These are phyloP conservation scores for Colletotrichum viniferum DNA, from an alignment of 2,329 filamentous ascomycete species.

Conservation along the genomic window DNA sequence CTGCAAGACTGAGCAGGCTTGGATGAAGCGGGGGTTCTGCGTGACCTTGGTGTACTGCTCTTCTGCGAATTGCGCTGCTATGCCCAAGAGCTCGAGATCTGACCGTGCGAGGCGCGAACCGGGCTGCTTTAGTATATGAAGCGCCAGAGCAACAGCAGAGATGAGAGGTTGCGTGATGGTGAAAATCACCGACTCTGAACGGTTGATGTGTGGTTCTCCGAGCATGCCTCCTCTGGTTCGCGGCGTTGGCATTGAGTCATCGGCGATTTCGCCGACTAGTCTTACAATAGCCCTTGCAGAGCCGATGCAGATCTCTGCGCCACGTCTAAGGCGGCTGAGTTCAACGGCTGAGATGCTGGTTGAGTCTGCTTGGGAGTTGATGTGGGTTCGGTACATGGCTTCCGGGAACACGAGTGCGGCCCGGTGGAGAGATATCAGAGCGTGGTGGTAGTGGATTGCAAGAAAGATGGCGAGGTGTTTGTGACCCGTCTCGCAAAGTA, in stretches of 20 bases:
- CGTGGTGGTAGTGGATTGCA: constrained; percentile 4
- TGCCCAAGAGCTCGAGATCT: constrained; percentile 23
- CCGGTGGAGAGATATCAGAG: constrained; percentile 23
- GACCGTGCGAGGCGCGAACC: constrained; percentile 22
- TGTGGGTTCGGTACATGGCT: constrained; percentile 17
- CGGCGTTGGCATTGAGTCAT: not conserved
- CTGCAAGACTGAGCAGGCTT: constrained; percentile 3
- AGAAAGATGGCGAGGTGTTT: constrained; percentile 10
- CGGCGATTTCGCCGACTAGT: constrained; percentile 1
- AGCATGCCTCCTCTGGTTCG: not conserved
- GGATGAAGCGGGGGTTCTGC: constrained; percentile 12
- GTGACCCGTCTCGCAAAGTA: not conserved
- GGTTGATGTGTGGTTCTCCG: not conserved
- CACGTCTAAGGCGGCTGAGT: not conserved
- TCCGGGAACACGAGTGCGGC: constrained; percentile 22
- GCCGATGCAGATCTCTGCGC: constrained; percentile 1
- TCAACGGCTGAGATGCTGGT: not conserved
- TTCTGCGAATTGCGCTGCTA: constrained; percentile 23
- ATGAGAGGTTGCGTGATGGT: constrained; percentile 21
- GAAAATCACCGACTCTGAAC: not conserved
- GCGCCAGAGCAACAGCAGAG: constrained; percentile 22
- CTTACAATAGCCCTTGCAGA: constrained; percentile 1
- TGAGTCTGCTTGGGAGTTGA: constrained; percentile 9
- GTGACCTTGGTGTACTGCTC: constrained; percentile 14
- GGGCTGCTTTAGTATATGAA: constrained; percentile 23